Percentiles rank a stretch among this genome's conserved stretches.
phyloP scores from a whole-genome alignment of 192 early-diverging fungal genomes.

The Helicostylum pulchrum region DNA sequence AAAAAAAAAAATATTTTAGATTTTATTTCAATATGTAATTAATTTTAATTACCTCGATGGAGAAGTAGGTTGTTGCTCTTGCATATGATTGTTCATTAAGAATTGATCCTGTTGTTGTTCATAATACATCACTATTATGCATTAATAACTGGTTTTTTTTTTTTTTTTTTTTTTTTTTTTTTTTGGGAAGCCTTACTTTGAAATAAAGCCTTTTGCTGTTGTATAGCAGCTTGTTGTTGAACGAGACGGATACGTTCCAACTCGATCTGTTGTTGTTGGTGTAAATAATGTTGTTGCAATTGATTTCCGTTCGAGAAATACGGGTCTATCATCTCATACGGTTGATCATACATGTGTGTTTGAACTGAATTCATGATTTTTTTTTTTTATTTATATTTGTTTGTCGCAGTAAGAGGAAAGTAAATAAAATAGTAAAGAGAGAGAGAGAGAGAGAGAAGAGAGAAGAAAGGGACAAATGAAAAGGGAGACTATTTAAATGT shows the following conservation, averaged over 20 bases:
- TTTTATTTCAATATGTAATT: too few relatives aligned
- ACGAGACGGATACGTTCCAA: constrained; percentile 6
- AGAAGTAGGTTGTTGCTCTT: not conserved
- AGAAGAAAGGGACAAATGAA: not conserved
- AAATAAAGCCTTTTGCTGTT: constrained; percentile 10
- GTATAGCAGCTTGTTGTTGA: constrained; percentile 20
- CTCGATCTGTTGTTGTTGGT: not conserved
- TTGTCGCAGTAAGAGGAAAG: not conserved
- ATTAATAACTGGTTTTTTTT: not conserved
- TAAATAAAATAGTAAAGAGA: not conserved
- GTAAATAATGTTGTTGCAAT: too few relatives aligned
- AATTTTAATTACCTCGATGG: not conserved
- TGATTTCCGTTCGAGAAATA: not conserved
- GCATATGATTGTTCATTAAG: not conserved
- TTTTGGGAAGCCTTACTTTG: not conserved
- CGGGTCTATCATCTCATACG: not conserved
- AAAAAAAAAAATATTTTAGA: too few relatives aligned
- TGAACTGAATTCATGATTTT: not conserved
- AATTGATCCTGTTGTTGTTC: not conserved
- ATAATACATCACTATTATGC: not conserved
- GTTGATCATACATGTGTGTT: not conserved
- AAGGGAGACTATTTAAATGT: not conserved
- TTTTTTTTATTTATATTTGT: not conserved
- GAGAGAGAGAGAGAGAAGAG: not conserved
- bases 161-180: constrained; percentile 5